phyloP scores from a whole-genome alignment of 345 rosid species.

The Moringa oleifera region DNA sequence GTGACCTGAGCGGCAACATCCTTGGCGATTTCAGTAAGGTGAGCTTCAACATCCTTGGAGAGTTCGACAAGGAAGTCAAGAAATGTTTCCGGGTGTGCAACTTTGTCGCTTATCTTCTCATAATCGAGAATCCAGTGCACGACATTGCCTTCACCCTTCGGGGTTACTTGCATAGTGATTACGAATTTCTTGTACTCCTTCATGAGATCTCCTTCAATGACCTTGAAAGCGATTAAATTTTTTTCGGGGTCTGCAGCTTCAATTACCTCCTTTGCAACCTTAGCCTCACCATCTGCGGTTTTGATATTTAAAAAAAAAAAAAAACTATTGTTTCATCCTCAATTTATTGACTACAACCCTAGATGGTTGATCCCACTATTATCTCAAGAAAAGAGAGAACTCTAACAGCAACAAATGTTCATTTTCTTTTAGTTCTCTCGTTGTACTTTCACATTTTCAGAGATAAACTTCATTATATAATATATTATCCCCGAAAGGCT shows the following conservation, averaged over 20 bases:
- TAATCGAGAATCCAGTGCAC: conserved; percentile 31
- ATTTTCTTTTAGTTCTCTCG: no score
- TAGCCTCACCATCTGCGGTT: conserved; percentile 18
- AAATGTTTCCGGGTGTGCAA: conserved; percentile 28
- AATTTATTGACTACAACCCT: no score
- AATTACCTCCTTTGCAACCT: conserved; percentile 23
- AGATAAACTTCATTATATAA: no score
- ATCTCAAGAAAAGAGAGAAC: no score
- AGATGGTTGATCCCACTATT: no score
- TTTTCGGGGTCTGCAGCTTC: conserved; percentile 21
- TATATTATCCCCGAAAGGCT: no score
- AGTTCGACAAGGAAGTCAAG: conserved; percentile 22
- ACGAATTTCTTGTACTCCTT: conserved; percentile 23
- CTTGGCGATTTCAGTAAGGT: conserved; percentile 21
- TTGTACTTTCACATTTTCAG: no score
- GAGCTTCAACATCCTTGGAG: conserved; percentile 26
- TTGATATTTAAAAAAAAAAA: no score
- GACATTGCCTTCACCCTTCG: conserved; percentile 11
- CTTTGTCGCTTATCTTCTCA: conserved; percentile 29
- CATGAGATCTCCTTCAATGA: conserved; percentile 25
- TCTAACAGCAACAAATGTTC: no score
- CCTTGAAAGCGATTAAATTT: conserved; percentile 16
- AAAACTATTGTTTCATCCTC: no score
- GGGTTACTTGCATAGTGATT: conserved; percentile 16
- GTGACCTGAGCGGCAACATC: no score